Base-by-base conservation (phyloP, 495 filamentous ascomycete genomes). In the Aspergillus incahuasiensis region DNA sequence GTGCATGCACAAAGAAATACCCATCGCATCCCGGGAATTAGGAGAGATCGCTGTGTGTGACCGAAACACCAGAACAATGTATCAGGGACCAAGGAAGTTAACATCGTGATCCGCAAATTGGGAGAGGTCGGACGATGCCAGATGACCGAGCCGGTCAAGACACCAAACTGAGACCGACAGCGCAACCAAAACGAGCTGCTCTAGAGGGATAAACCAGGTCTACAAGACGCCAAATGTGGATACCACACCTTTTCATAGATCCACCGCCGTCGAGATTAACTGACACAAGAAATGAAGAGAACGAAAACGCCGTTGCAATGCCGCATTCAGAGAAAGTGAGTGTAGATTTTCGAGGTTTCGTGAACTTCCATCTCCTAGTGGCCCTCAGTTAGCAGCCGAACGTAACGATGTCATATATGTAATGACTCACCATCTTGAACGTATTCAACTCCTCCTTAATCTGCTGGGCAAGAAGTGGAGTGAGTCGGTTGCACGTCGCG, bases 371-470 rank as follows among this genome's bases (percentile, higher is more conserved):
- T 99, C 75, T 99, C 94, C 95, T 98, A n/a, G 19, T 28, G 21
- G 42, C 19, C 11, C 24, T 22, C 16, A 6, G 54, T 56, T 30
- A 56, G 39, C 28, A 30, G 13, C 64, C 65, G 79, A 60, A 79
- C 68, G 59, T 54, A 30, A 19, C 47, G 9, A 4, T 9, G 11
- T n/a, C n/a, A n/a, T n/a, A n/a, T n/a, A 16, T 19, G 8, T 21
- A n/a, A 5, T 11, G 24, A 77, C 86, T 56, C 70, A 96, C 94
- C 94, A 99, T 97, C 67, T 98, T 99, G 79, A 97, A 99, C 60
- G 86, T 92, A 74, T 99, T 99, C 62, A 99, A 79, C 74, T 99
- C 94, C 74, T 99, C 94, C 75, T 97, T 97, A 74, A 99, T 99
- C 68, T 99, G 94, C 68, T 99, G 94, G 32, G 94, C 94, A 58